Evolutionary conservation across 2,329 filamentous ascomycete genomes (phyloP), one percentile per base, ranked within the genome.

Genomic region (Geoglossum cookeanum): DNA sequence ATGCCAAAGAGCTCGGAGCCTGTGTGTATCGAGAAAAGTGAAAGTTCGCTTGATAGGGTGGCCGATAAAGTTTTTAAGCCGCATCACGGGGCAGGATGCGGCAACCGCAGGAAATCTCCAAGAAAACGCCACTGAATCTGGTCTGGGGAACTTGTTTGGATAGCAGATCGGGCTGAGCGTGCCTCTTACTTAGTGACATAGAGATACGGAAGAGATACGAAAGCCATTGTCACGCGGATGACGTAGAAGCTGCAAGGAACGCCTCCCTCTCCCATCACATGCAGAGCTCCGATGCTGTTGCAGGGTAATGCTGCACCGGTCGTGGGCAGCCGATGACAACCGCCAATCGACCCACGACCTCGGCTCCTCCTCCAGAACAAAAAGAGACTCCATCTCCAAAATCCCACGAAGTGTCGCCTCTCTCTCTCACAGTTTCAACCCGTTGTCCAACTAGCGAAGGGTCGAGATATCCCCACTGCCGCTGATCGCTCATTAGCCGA

Each of bases 11-110:
- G 30, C 30, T 35, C 8, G 30, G 15, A 49, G 17, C 9, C 9
- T 53, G 35, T 53, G 49, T 53, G 49, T 53, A 53, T 53, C 49
- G 15, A 30, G 22, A 53, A 51, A 53, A 53, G 9, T 27, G 22
- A 22, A 22, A 22, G 22, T 53, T 37, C 30, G 5, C 6, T 3
- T 9, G 27, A 32, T 37, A 45, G 9, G 6, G 4, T 17, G 9
- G 5, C 7, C 17, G 49, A 52, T 52, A 53, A 17, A 33, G 3
- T 22, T 35, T 52, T 35, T n/a, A 33, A 53, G 49, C 49, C n/a
- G n/a, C 30, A 32, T 32, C 49, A 53, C 32, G 15, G 17, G 32
- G 22, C 49, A 35, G n/a, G 22, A 6, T 33, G 15, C 9, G 8
- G 3, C 11, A 3, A 6, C 27, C 22, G 8, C 11, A 32, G 11